Base-by-base conservation (phyloP, 768 basidiomycete genomes). In the Trametes cingulata region DNA sequence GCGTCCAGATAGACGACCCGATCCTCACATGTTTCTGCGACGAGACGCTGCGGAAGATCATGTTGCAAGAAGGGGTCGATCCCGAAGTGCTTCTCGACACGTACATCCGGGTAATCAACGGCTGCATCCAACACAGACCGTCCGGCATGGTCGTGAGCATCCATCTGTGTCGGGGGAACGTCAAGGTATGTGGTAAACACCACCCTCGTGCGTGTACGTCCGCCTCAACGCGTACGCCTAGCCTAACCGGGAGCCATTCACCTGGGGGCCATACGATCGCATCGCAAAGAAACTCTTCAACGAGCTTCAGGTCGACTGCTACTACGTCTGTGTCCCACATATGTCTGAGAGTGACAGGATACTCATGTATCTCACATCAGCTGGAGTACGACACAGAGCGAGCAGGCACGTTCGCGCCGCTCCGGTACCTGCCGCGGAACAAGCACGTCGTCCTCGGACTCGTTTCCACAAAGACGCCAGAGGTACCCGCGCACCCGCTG, bases 321-420 rank as follows among this genome's bases (percentile, higher is more conserved):
- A 63, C 65, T 80, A 78, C 64, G 70, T 73, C 24, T 24, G 67
- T 61, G 6, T 27, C 27, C 19, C 22, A n/a, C 14, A 24, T 1
- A 20, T 29, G 27, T 39, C 13, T 27, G 15, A 14, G 15, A 19
- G 8, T 3, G 13, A 22, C 12, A 17, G 13, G 25, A 17, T 27
- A 9, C 54, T n/a, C 6, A 55, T 9, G 2, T n/a, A 4, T 19
- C 2, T 2, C 35, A 14, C 20, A 27, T 4, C 52, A 72, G 83
- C 76, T 87, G 29, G 84, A 86, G 69, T 86, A 85, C 65, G 85
- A 87, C 68, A 81, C 79, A n/a, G 79, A 79, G 58, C 80, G 82
- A 37, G 77, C 84, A 0, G 85, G 85, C n/a, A 77, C 81, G 52
- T 85, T 86, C 61, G 64, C 72, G 49, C 82, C 84, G 9, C 75